A percentile compares a stretch with the other conserved stretches of the same genome.
Conservation (phyloP, 495 filamentous ascomycete species). For the Penicillium cosmopolitanum region DNA sequence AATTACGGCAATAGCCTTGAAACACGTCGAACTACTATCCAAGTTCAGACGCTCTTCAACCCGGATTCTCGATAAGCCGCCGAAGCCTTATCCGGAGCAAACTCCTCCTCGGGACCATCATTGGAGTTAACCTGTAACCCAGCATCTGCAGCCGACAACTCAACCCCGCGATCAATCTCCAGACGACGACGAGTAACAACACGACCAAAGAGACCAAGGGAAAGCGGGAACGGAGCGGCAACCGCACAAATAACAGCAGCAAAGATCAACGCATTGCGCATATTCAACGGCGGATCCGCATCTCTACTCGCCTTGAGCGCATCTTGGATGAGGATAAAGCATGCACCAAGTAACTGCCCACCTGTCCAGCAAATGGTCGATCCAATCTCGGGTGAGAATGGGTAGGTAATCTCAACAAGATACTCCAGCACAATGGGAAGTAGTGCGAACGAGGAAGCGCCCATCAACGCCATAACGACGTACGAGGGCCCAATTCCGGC, state of each 20-base stretch:
- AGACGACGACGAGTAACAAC: conserved; percentile 58
- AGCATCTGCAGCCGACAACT: conserved; percentile 21
- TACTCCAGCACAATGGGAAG: conserved; percentile 87
- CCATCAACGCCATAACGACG: conserved; percentile 67
- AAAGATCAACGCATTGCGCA: conserved; percentile 77
- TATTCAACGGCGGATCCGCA: conserved; percentile 65
- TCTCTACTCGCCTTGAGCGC: conserved; percentile 66
- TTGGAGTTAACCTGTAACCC: background rate
- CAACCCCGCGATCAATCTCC: conserved; percentile 53
- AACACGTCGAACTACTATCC: background rate
- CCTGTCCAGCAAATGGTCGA: conserved; percentile 82
- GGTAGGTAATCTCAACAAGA: conserved; percentile 82
- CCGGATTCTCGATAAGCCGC: conserved; percentile 4
- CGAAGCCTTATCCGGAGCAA: background rate
- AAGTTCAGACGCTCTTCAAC: background rate
- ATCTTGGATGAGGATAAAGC: conserved; percentile 83
- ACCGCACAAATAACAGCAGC: conserved; percentile 69
- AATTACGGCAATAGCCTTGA: background rate
- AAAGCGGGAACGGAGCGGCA: conserved; percentile 67
- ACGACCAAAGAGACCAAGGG: conserved; percentile 67
- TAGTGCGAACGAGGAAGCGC: conserved; percentile 78
- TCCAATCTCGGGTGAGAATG: conserved; percentile 84
- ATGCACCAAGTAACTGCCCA: conserved; percentile 69
- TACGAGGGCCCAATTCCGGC: conserved; percentile 68
- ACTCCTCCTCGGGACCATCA: conserved; percentile 2